Base-by-base conservation (phyloP, 1,284 basidiomycete genomes). In the Melampsora americana region DNA sequence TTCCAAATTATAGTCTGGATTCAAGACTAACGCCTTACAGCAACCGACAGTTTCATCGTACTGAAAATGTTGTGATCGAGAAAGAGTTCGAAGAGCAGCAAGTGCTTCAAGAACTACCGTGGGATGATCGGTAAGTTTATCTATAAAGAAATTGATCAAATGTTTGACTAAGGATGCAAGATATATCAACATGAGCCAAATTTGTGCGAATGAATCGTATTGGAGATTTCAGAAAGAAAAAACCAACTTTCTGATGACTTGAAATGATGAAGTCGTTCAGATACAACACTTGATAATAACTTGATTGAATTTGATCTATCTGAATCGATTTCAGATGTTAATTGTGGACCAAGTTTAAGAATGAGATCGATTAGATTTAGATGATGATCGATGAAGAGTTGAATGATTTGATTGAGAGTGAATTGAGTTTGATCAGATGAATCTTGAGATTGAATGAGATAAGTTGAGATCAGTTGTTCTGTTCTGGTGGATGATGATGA, bases 71-170 rank as follows among this genome's bases (percentile, higher is more conserved):
- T 66, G 39, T 6, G 71, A 56, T 26, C 18, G 64, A 23, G 71
- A 66, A n/a, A 74, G 23, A 18, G 50, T 39, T 18, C 48, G 32
- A 18, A 74, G 53, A 42, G 35, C 71, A 30, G 62, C 35, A 48
- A 74, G 44, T 11, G 71, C 71, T 66, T 74, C 64, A 39, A 74
- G 20, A n/a, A 74, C 23, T 23, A 74, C 56, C 7, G 56, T 56
- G 7, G 71, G 64, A 42, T 56, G 62, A 67, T 74, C 71, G 53
- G 28, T 56, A 39, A 74, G 39, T 42, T 74, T 74, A 56, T 66
- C 50, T 5, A 59, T 26, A 42, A 74, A 74, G 53, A 74, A 74
- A 56, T 74, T 56, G 46, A 74, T 32, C 11, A 74, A 53, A 61
- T 53, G 53, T 23, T 66, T 66, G 53, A 74, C 71, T 74, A 60